Percentiles rank a stretch among this genome's conserved stretches.
phyloP scores from a whole-genome alignment of 1,284 basidiomycete species.

The Ustilago sp. region DNA sequence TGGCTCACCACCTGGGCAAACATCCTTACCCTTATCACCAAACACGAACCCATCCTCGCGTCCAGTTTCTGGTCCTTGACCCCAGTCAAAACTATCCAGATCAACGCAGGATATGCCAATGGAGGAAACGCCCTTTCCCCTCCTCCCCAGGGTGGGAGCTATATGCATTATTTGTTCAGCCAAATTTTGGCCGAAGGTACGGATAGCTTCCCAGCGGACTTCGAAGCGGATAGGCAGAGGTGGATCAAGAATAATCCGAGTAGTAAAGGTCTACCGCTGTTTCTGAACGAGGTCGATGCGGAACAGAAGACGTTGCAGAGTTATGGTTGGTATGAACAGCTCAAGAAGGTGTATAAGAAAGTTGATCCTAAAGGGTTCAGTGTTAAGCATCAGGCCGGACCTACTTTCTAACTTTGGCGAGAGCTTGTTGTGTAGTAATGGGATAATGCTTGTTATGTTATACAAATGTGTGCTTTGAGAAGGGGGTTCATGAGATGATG shows the following conservation, averaged over 20 bases:
- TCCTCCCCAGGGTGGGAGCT: slow-evolving; percentile 20
- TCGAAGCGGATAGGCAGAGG: slow-evolving; percentile 13
- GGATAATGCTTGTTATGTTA: neutral
- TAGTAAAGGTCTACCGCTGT: slow-evolving; percentile 38
- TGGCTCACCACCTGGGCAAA: slow-evolving; percentile 22
- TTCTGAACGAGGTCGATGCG: slow-evolving; percentile 52
- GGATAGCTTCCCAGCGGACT: slow-evolving; percentile 16
- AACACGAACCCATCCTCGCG: slow-evolving; percentile 12
- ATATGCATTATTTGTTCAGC: slow-evolving; percentile 24
- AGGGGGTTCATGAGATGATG: slow-evolving; percentile 2
- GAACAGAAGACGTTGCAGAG: slow-evolving; percentile 34
- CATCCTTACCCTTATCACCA: slow-evolving; percentile 8
- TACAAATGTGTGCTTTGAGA: neutral
- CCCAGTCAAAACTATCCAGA: slow-evolving; percentile 35
- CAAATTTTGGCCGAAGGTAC: slow-evolving; percentile 8
- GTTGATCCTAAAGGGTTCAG: slow-evolving; percentile 40
- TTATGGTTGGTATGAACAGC: slow-evolving; percentile 36
- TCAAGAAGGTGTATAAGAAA: slow-evolving; percentile 29
- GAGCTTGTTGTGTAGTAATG: neutral
- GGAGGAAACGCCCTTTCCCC: slow-evolving; percentile 51
- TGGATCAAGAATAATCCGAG: slow-evolving; percentile 21
- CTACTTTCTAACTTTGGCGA: slow-evolving; percentile 13
- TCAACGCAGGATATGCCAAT: slow-evolving; percentile 17
- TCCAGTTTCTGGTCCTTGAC: slow-evolving; percentile 33
- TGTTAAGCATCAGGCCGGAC: slow-evolving; percentile 26